These are phyloP conservation scores for Heliophila coronopifolia DNA, from an alignment of 441 rosid genomes.

Conservation along the genomic window DNA sequence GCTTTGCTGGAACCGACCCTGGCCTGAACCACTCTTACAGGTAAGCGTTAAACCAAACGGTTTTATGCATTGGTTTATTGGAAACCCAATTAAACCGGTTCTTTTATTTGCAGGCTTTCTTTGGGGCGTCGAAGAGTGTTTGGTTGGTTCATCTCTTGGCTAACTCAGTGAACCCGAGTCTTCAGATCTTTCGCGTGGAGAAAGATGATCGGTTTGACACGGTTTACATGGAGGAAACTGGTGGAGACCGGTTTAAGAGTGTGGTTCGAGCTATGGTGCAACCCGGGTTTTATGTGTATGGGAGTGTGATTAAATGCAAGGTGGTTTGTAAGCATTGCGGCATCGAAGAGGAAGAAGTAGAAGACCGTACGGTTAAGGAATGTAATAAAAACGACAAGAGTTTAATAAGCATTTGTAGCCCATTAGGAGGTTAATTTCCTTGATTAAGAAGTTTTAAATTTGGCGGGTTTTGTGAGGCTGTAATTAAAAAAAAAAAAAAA, in stretches of 20 bases:
- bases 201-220: slow-evolving; percentile 53
- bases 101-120: slow-evolving; percentile 61
- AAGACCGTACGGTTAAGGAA: slow-evolving; percentile 27
- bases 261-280: slow-evolving; percentile 80
- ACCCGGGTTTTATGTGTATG: slow-evolving; percentile 86
- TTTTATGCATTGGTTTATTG: slow-evolving; percentile 10
- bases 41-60: slow-evolving; percentile 23
- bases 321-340: slow-evolving; percentile 65
- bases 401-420: slow-evolving; percentile 30
- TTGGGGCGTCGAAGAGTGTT: slow-evolving; percentile 73
- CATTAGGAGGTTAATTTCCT: slow-evolving; percentile 24
- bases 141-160: slow-evolving; percentile 89
- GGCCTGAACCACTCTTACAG: slow-evolving; percentile 89
- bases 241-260: slow-evolving; percentile 54
- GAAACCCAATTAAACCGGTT: neutral
- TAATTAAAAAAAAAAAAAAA: slow-evolving; percentile 16
- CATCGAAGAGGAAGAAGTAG: slow-evolving; percentile 23
- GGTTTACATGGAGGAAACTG: slow-evolving; percentile 83
- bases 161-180: slow-evolving; percentile 70
- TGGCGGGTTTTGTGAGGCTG: slow-evolving; percentile 21
- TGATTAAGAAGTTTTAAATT: slow-evolving; percentile 2
- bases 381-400: slow-evolving; percentile 24
- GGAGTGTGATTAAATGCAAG: slow-evolving; percentile 79
- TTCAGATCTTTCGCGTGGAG: slow-evolving; percentile 71
- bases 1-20: slow-evolving; percentile 87